phyloP scores from a whole-genome alignment of 768 basidiomycete genomes.

The Leccinellum albellum region DNA sequence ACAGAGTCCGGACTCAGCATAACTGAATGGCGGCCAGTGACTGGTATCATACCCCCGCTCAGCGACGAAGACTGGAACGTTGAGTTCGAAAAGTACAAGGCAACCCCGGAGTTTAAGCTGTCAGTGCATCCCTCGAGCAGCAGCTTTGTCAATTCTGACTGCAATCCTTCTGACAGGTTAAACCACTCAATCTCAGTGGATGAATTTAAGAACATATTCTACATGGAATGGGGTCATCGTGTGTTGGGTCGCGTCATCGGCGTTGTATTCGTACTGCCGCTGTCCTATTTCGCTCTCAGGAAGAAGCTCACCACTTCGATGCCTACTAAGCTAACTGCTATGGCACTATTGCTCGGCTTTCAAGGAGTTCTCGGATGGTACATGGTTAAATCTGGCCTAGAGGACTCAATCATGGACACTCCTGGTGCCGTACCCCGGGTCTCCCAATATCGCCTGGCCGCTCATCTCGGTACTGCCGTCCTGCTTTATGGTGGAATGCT shows the following conservation, averaged over 20 bases:
- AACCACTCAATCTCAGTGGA: conserved; percentile 84
- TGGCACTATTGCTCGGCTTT: conserved; percentile 80
- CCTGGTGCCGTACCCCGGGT: conserved; percentile 90
- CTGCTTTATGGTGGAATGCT: conserved; percentile 94
- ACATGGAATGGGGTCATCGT: conserved; percentile 98
- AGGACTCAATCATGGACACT: conserved; percentile 72
- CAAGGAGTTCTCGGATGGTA: conserved; percentile 98
- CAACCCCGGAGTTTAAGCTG: conserved; percentile 94
- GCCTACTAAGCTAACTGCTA: conserved; percentile 59
- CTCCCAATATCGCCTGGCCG: conserved; percentile 93
- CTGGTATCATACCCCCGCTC: conserved; percentile 83
- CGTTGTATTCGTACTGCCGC: conserved; percentile 76
- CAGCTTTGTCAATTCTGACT: not conserved
- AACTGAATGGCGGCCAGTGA: conserved; percentile 95
- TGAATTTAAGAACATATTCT: conserved; percentile 95
- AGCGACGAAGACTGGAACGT: conserved; percentile 70
- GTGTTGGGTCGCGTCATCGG: conserved; percentile 87
- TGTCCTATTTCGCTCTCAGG: conserved; percentile 73
- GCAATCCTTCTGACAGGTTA: conserved; percentile 46
- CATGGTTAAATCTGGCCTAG: conserved; percentile 97
- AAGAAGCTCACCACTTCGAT: conserved; percentile 65
- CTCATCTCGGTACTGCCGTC: conserved; percentile 90
- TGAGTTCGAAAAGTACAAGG: conserved; percentile 93
- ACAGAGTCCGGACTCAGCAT: conserved; percentile 98
- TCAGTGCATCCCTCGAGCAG: conserved; percentile 39